These are phyloP conservation scores for Aspergillus olivimuriae DNA, from an alignment of 495 filamentous ascomycete genomes.

Conservation along the genomic window DNA sequence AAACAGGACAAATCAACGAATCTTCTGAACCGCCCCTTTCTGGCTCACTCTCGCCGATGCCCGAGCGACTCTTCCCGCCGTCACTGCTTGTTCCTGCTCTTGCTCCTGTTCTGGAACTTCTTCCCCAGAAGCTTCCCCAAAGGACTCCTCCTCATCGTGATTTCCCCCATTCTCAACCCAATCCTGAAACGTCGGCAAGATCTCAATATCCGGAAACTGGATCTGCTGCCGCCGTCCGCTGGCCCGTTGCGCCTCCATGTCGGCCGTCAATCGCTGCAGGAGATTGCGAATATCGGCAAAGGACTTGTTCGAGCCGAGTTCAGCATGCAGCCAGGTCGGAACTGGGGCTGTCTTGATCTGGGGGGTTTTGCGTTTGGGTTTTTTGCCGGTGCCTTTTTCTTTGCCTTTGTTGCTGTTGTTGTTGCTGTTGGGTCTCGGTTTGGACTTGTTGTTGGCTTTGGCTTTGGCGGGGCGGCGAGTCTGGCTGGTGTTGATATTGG, in stretches of 20 bases:
- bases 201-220: constrained; percentile 60
- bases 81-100: too few species aligned
- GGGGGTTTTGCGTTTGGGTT: constrained; percentile 13
- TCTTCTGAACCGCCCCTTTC: too few species aligned
- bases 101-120: too few species aligned
- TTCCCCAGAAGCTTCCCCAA: too few species aligned
- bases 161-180: constrained; percentile 11
- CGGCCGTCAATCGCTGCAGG: constrained; percentile 8
- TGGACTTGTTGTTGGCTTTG: constrained; percentile 3
- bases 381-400: not conserved
- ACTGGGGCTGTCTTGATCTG: constrained; percentile 20
- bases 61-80: too few species aligned
- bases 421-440: not conserved
- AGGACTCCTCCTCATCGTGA: too few species aligned
- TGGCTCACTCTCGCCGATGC: too few species aligned
- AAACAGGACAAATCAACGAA: too few species aligned
- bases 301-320: constrained; percentile 20
- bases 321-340: constrained; percentile 26
- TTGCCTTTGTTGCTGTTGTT: constrained; percentile 1
- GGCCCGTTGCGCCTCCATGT: constrained; percentile 8
- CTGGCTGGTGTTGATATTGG: not conserved
- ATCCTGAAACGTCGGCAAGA: constrained; percentile 50
- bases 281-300: constrained; percentile 26
- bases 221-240: constrained; percentile 7
- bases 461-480: constrained; percentile 36